Conservation (phyloP, 140 eudicot genomes). For the Flaveria floridana region DNA sequence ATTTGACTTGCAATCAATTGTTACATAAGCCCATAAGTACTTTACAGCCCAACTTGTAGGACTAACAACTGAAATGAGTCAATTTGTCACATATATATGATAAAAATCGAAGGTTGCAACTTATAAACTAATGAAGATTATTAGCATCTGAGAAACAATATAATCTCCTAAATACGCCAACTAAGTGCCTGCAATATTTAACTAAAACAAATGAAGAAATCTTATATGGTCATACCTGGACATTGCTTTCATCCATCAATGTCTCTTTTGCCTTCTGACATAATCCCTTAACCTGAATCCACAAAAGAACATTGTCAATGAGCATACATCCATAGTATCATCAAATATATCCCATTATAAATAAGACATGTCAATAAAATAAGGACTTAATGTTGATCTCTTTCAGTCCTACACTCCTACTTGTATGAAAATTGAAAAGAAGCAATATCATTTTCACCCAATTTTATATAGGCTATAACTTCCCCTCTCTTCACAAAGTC, state of each 20-base stretch:
- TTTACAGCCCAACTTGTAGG: not conserved
- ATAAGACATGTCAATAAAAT: not conserved
- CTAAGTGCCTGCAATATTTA: not conserved
- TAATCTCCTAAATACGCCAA: not conserved
- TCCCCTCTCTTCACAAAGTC: not conserved
- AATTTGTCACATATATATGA: not conserved
- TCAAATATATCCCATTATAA: not conserved
- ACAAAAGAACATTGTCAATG: not conserved
- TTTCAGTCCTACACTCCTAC: not conserved
- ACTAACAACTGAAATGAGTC: not conserved
- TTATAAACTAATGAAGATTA: not conserved
- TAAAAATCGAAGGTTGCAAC: not conserved
- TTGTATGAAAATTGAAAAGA: not conserved
- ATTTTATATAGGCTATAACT: not conserved
- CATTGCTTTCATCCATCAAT: slow-evolving; percentile 33
- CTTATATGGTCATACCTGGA: slow-evolving; percentile 18
- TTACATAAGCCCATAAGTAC: not conserved
- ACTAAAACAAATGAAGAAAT: not conserved
- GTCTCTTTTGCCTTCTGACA: slow-evolving; percentile 25
- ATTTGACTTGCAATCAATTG: not conserved
- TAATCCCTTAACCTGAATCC: slow-evolving; percentile 26
- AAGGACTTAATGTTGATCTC: not conserved
- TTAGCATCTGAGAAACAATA: not conserved
- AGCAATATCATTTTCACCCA: not conserved
- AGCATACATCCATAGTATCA: not conserved